Evolutionary conservation across 345 rosid species (phyloP).

Genomic region (Laguncularia racemosa): DNA sequence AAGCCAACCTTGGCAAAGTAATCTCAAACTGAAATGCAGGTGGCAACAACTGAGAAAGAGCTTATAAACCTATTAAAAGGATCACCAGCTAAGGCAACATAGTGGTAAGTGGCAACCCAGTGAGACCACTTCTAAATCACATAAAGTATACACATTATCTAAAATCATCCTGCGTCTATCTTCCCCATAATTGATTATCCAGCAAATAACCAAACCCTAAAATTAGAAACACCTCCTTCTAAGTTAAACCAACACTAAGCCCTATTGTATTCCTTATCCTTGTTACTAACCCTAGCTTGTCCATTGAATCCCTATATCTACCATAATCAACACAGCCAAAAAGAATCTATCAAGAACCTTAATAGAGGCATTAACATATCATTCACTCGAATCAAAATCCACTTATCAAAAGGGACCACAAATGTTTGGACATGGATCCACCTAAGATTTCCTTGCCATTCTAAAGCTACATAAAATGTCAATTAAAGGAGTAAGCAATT

Average conservation of each 20-base stretch:
- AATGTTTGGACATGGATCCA: too few species aligned
- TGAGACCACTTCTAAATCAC: conserved; percentile 99
- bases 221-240: conserved; percentile 8
- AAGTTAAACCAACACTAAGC: conserved; percentile 2
- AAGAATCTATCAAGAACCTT: too few species aligned
- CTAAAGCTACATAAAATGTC: conserved; percentile 1
- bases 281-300: conserved; percentile 15
- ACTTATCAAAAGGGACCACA: too few species aligned
- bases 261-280: conserved; percentile 37
- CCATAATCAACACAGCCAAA: too few species aligned
- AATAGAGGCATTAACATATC: too few species aligned
- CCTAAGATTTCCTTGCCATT: not conserved
- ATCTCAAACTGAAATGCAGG: conserved; percentile 95
- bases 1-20: conserved; percentile 85
- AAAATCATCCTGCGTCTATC: conserved; percentile 38
- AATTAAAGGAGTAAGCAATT: conserved; percentile 8
- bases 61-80: conserved; percentile 94
- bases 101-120: conserved; percentile 94
- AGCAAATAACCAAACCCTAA: conserved; percentile 12
- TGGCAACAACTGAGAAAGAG: conserved; percentile 93
- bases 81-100: conserved; percentile 99
- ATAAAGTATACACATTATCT: conserved; percentile 99
- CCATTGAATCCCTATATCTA: not conserved
- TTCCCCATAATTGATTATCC: conserved; percentile 26
- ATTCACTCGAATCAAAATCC: too few species aligned